Base-by-base conservation (phyloP, 768 basidiomycete species). In the Leccinum aurantiacum region DNA sequence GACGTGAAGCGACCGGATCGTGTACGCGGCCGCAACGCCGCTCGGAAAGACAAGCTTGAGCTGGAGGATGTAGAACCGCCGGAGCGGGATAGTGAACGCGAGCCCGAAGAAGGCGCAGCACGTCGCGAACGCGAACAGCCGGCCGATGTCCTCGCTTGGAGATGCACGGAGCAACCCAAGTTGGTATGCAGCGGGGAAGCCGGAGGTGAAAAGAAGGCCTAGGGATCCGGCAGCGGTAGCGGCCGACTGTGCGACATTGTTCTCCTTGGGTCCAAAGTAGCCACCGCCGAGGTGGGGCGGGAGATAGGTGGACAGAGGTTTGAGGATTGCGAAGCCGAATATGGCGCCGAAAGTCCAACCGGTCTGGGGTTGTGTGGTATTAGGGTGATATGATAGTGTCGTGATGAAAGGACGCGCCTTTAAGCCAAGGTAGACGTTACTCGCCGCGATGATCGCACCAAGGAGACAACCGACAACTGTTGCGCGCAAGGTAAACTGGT, bases 191-290 rank as follows among this genome's bases (percentile, higher is more conserved):
- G 54, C 54, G 2, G 54, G 54, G 11, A 56, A 56, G 19, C 54
- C 54, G 17, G 48, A 56, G 27, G 54, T 53, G 6, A 56, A 56
- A 25, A 56, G 29, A 15, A 56, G 52, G 6, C 54, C 54, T 6
- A 56, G 19, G n/a, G 54, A 56, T 17, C 54, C 47, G 6, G 47
- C 54, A 6, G 54, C 50, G 19, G 54, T 56, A n/a, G 54, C 54
- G 11, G 54, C 54, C 13, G 47, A 49, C 29, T 56, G 54, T 4
- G 5, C 49, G 29, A 56, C 54, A 5, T 56, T 56, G 29, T 56
- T 53, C 29, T 56, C 54, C 47, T 56, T 52, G 29, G 54, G 54
- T 31, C 54, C 54, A 52, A 56, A 56, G 22, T 52, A 56, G 11
- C 54, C 29, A 10, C 48, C 54, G 19, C 47, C 54, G 10, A 56